Percentiles rank a stretch among this genome's conserved stretches.
These are phyloP conservation scores for Trypanosomatidae sp. DNA, from an alignment of 208 protist species.

Conservation along the genomic window DNA sequence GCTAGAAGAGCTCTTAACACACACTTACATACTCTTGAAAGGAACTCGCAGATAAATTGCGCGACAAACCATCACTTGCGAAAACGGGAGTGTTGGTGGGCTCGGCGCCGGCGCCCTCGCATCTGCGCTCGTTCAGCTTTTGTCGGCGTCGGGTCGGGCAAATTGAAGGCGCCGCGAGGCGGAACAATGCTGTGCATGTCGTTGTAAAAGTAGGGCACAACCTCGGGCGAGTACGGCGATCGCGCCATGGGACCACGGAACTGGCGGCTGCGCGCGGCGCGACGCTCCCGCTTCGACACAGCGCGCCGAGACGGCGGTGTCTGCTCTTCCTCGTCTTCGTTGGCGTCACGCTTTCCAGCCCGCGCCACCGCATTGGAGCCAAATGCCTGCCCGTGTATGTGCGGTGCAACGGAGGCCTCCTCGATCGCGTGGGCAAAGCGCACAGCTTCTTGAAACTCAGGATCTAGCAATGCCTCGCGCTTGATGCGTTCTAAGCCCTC, in stretches of 20 bases:
- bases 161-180: constrained; percentile 63
- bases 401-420: constrained; percentile 34
- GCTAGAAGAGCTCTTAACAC: too few relatives aligned
- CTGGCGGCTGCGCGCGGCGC: constrained; percentile 10
- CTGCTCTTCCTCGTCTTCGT: background rate
- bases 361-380: background rate
- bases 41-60: background rate
- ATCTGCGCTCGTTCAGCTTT: constrained; percentile 41
- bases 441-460: constrained; percentile 72
- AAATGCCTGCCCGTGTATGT: constrained; percentile 35
- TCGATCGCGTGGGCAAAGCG: constrained; percentile 53
- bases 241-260: constrained; percentile 22
- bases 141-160: constrained; percentile 52
- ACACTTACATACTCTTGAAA: too few relatives aligned
- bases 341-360: too few relatives aligned
- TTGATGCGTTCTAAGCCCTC: constrained; percentile 74
- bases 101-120: constrained; percentile 25
- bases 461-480: constrained; percentile 64
- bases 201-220: constrained; percentile 79
- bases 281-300: constrained; percentile 20
- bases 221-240: constrained; percentile 41
- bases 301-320: background rate
- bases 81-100: constrained; percentile 24
- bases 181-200: constrained; percentile 58
- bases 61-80: constrained; percentile 15